These are phyloP conservation scores for Apiospora saccharicola DNA, from an alignment of 2,329 filamentous ascomycete genomes.

Conservation along the genomic window DNA sequence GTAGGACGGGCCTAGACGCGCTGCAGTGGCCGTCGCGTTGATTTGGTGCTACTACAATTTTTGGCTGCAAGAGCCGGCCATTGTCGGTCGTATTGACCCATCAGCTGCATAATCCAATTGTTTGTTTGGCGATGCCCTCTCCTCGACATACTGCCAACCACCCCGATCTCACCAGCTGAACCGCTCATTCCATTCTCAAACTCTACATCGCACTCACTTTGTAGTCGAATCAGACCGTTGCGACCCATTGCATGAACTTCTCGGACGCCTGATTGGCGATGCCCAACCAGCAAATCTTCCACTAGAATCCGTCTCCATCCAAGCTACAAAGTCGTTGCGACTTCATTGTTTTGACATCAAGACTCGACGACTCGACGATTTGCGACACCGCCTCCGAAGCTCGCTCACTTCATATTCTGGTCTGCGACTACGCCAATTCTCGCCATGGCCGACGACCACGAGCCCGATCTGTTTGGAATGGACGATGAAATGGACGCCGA, in stretches of 20 bases:
- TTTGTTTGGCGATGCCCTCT: conserved; percentile 22
- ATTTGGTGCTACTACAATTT: conserved; percentile 15
- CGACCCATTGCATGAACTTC: neutral
- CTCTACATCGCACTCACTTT: neutral
- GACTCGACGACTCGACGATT: neutral
- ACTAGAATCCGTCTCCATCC: conserved; percentile 10
- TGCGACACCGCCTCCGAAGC: neutral
- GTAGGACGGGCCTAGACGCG: neutral
- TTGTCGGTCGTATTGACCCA: conserved; percentile 1
- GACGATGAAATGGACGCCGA: conserved; percentile 27
- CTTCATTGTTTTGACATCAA: neutral
- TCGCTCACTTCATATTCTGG: neutral
- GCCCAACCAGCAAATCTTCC: conserved; percentile 11
- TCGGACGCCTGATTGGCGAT: conserved; percentile 13
- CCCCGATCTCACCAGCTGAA: conserved; percentile 6
- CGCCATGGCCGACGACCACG: conserved; percentile 17
- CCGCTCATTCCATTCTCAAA: neutral
- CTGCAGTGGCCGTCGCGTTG: conserved; percentile 4
- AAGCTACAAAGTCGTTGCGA: conserved; percentile 4
- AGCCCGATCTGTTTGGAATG: conserved; percentile 20
- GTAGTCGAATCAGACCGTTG: neutral
- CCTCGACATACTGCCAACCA: conserved; percentile 11
- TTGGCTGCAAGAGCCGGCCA: conserved; percentile 13
- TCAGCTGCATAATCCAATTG: conserved; percentile 12
- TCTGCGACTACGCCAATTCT: neutral